Percentiles rank a stretch among this genome's conserved stretches.
These are phyloP conservation scores for Parathielavia hyrcaniae DNA, from an alignment of 495 filamentous ascomycete species.

Conservation along the genomic window DNA sequence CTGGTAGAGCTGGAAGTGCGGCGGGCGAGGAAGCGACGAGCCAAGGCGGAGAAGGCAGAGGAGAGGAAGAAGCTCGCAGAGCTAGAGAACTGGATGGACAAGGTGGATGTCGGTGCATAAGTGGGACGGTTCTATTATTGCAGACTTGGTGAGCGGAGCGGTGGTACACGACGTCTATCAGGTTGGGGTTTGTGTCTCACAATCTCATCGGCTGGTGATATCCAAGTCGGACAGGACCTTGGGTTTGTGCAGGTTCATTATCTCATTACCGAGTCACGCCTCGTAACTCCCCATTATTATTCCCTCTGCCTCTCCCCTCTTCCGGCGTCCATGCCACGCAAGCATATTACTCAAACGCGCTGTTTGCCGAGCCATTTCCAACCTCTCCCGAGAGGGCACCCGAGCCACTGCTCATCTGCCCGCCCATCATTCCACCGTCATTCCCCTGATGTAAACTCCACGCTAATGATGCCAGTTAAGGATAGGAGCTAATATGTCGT, in stretches of 20 bases:
- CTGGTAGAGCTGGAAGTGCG: constrained; percentile 47
- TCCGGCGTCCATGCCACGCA: too few species aligned
- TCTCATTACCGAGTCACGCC: constrained; percentile 4
- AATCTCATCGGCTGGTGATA: not conserved
- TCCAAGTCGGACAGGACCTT: not conserved
- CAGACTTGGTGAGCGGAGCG: not conserved
- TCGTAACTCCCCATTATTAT: not conserved
- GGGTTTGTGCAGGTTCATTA: not conserved
- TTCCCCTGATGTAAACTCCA: not conserved
- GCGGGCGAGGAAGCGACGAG: constrained; percentile 44
- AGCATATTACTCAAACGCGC: not conserved
- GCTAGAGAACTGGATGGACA: constrained; percentile 2
- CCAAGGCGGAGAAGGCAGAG: constrained; percentile 36
- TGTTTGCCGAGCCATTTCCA: constrained; percentile 2
- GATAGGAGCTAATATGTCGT: not conserved
- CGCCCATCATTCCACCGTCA: not conserved
- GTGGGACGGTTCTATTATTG: not conserved
- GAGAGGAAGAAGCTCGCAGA: constrained; percentile 18
- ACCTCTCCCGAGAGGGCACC: constrained; percentile 1
- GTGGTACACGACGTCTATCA: not conserved
- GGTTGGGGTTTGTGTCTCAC: not conserved
- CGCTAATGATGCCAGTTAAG: constrained; percentile 6
- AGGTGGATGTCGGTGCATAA: not conserved
- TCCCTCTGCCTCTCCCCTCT: not conserved
- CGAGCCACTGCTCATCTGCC: not conserved